Conservation (phyloP, 352 stramenopile genomes). For the Phytophthora agathidicida region DNA sequence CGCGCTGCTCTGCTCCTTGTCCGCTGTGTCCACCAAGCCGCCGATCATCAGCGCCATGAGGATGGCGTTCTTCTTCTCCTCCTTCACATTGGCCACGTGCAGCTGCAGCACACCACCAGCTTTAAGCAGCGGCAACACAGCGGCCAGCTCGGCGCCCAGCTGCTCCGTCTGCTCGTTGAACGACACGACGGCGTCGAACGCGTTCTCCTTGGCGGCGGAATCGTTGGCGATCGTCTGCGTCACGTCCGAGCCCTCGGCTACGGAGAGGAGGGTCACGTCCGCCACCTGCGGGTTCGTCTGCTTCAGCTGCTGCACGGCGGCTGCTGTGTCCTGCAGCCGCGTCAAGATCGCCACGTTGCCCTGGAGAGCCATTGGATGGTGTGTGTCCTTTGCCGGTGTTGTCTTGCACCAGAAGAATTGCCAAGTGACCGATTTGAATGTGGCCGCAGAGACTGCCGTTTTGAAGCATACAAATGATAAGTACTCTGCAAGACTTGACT, state of each 20-base stretch:
- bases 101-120: slow-evolving; percentile 58
- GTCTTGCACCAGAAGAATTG: slow-evolving; percentile 32
- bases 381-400: slow-evolving; percentile 11
- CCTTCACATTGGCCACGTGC: slow-evolving; percentile 52
- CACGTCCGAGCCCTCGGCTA: slow-evolving; percentile 47
- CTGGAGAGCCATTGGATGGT: slow-evolving; percentile 42
- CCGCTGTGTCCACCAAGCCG: slow-evolving; percentile 67
- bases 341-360: slow-evolving; percentile 64
- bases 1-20: slow-evolving; percentile 37
- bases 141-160: slow-evolving; percentile 47
- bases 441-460: background rate
- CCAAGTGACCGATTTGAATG: slow-evolving; percentile 20
- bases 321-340: slow-evolving; percentile 43
- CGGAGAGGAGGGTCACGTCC: slow-evolving; percentile 52
- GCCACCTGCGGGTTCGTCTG: slow-evolving; percentile 40
- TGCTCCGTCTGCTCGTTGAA: slow-evolving; percentile 60
- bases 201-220: slow-evolving; percentile 29
- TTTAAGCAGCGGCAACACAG: slow-evolving; percentile 59
- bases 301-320: slow-evolving; percentile 56
- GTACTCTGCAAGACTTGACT: background rate
- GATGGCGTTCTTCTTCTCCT: slow-evolving; percentile 74
- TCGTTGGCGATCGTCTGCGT: slow-evolving; percentile 43
- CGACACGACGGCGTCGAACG: slow-evolving; percentile 60
- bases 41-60: slow-evolving; percentile 84
- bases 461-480: too few species aligned